Evolutionary conservation across 345 rosid genomes (phyloP).

Genomic region (Boechera stricta): DNA sequence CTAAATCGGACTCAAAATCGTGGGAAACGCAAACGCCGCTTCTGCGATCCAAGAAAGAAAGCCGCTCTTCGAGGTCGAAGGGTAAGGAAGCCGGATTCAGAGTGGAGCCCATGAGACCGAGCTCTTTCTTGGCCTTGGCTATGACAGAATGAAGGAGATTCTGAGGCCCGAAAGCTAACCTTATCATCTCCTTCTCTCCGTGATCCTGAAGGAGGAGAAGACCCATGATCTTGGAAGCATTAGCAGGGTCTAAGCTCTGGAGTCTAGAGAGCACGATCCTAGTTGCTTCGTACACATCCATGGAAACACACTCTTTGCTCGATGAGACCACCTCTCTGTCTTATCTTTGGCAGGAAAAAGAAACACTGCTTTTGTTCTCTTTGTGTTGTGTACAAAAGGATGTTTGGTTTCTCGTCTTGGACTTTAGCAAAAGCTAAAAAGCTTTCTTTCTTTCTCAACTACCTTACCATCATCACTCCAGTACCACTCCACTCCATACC

Average conservation of each 20-base stretch:
- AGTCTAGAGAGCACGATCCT: slow-evolving; percentile 70
- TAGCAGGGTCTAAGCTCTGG: slow-evolving; percentile 69
- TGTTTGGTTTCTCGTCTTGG: slow-evolving; percentile 27
- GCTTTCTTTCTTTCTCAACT: slow-evolving; percentile 19
- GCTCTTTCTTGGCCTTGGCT: slow-evolving; percentile 62
- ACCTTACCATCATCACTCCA: slow-evolving; percentile 22
- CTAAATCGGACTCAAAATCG: slow-evolving; percentile 31
- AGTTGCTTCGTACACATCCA: slow-evolving; percentile 88
- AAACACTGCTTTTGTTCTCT: slow-evolving; percentile 17
- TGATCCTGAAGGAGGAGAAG: slow-evolving; percentile 76
- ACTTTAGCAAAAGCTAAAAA: slow-evolving; percentile 20
- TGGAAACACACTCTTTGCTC: slow-evolving; percentile 31
- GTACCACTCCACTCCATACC: slow-evolving; percentile 27
- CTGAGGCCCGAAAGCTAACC: slow-evolving; percentile 78
- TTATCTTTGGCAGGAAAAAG: slow-evolving; percentile 24
- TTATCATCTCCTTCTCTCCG: slow-evolving; percentile 79
- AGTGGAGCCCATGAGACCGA: slow-evolving; percentile 49
- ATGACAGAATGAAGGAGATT: slow-evolving; percentile 64
- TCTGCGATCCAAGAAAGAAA: neutral
- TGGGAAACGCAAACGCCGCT: neutral
- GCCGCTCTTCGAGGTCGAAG: neutral
- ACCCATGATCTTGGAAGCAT: slow-evolving; percentile 87
- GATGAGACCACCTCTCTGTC: neutral
- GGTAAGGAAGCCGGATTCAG: slow-evolving; percentile 29
- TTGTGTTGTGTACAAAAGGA: slow-evolving; percentile 8